phyloP scores from a whole-genome alignment of 352 stramenopile species.

The Phytophthora macrochlamydospora region DNA sequence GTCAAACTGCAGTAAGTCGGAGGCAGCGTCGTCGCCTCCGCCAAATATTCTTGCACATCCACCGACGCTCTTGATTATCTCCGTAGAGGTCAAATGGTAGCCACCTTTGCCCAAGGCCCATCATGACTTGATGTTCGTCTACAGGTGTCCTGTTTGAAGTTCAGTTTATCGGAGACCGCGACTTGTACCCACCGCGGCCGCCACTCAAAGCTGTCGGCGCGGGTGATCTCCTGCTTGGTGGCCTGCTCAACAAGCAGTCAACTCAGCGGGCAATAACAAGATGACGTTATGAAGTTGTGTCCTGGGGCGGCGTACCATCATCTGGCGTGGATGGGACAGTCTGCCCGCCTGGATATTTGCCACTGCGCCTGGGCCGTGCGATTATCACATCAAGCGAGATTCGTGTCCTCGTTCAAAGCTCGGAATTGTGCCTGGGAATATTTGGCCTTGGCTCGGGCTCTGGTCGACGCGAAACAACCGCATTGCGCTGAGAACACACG shows the following conservation, averaged over 20 bases:
- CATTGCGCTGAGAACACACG: too few relatives aligned
- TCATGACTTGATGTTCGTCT: not conserved
- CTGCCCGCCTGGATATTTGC: not conserved
- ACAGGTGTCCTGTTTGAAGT: conserved; percentile 1
- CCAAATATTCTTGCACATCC: not conserved
- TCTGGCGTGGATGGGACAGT: not conserved
- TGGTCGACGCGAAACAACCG: not conserved
- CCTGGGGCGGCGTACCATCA: not conserved
- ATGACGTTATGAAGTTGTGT: too few relatives aligned
- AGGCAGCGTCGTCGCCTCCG: conserved; percentile 13
- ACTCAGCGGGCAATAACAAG: too few relatives aligned
- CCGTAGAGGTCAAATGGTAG: too few relatives aligned
- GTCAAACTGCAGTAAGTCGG: conserved; percentile 49
- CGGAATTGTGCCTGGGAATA: not conserved
- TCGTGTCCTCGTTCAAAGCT: not conserved
- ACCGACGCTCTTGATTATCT: not conserved
- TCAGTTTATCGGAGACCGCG: not conserved
- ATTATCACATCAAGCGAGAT: not conserved
- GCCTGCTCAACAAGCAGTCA: too few relatives aligned
- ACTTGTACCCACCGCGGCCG: too few relatives aligned
- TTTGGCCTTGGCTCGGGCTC: not conserved
- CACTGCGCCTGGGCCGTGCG: not conserved
- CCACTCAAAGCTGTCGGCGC: too few relatives aligned
- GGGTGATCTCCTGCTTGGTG: too few relatives aligned
- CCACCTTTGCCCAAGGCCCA: too few relatives aligned